These are phyloP conservation scores for Neurospora crassa DNA, from an alignment of 2,329 filamentous ascomycete genomes.

Conservation along the genomic window DNA sequence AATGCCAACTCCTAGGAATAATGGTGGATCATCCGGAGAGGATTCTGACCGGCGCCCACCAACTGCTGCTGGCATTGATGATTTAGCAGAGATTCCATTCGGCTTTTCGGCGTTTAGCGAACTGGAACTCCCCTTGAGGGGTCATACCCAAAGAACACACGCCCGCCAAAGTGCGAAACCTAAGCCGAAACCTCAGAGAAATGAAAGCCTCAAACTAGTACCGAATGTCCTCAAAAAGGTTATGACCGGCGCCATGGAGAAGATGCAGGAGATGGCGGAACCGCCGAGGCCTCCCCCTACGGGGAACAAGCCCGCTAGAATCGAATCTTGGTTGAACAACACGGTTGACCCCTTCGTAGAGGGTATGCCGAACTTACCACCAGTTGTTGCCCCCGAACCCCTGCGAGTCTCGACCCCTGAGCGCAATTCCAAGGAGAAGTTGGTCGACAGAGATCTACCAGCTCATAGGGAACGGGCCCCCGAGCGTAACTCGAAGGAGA, in stretches of 20 bases:
- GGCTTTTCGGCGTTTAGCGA: conserved; percentile 59
- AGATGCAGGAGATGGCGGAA: conserved; percentile 52
- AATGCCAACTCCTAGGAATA: conserved; percentile 12
- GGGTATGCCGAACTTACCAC: conserved; percentile 22
- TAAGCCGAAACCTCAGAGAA: conserved; percentile 40
- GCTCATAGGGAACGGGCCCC: conserved; percentile 27
- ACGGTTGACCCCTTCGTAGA: conserved; percentile 56
- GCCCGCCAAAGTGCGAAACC: conserved; percentile 30
- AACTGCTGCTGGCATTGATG: conserved; percentile 35
- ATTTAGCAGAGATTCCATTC: conserved; percentile 51
- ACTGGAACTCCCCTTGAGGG: conserved; percentile 44
- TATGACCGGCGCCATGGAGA: conserved; percentile 54
- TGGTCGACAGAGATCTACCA: conserved; percentile 12
- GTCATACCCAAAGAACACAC: conserved; percentile 19
- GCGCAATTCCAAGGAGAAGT: conserved; percentile 2
- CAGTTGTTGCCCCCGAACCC: neutral
- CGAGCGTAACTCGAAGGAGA: conserved; percentile 12
- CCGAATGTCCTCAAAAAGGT: conserved; percentile 58
- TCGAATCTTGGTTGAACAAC: conserved; percentile 55
- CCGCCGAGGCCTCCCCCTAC: conserved; percentile 37
- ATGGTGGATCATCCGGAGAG: conserved; percentile 21
- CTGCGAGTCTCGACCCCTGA: conserved; percentile 19
- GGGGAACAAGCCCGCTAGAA: conserved; percentile 51
- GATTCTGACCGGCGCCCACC: conserved; percentile 29
- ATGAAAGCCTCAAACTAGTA: conserved; percentile 48